Evolutionary conservation across 139 green algal genomes (phyloP).

Genomic region (Tetradesmus obliquus): DNA sequence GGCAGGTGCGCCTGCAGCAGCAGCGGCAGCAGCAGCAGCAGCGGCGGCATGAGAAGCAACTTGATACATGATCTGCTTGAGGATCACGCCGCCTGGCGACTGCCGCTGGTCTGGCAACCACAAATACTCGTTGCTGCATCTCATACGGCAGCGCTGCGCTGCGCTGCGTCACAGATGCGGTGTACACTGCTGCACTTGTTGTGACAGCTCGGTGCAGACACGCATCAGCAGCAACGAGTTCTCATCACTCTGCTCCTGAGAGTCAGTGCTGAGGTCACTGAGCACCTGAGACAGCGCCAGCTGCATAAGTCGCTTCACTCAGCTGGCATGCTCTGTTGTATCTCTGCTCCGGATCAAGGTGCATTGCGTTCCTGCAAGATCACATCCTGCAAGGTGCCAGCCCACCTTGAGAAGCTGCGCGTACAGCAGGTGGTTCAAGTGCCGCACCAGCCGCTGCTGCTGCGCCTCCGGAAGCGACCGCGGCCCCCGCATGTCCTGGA

Average conservation of each 20-base stretch:
- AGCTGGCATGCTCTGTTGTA: neutral
- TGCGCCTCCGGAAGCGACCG: neutral
- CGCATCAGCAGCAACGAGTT: no score
- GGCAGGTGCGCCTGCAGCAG: conserved; percentile 41
- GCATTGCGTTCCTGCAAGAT: neutral
- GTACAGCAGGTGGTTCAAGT: conserved; percentile 46
- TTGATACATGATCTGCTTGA: neutral
- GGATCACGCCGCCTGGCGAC: neutral
- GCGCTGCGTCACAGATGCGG: neutral
- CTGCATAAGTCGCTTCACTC: no score
- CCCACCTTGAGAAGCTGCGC: conserved; percentile 43
- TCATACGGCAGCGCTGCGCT: neutral
- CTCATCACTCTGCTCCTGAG: no score
- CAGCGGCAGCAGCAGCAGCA: neutral
- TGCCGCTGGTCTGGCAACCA: neutral
- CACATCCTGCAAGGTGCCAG: neutral
- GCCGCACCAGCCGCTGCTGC: conserved; percentile 39
- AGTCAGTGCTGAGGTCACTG: no score
- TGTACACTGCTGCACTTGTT: neutral
- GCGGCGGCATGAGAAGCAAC: neutral
- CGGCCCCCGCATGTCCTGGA: conserved; percentile 22
- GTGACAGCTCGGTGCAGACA: no score
- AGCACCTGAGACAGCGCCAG: no score
- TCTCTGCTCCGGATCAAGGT: neutral
- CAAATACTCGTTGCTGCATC: neutral